Conservation (phyloP, 805 yeast genomes). For the Lipomyces spencermartinsiae region DNA sequence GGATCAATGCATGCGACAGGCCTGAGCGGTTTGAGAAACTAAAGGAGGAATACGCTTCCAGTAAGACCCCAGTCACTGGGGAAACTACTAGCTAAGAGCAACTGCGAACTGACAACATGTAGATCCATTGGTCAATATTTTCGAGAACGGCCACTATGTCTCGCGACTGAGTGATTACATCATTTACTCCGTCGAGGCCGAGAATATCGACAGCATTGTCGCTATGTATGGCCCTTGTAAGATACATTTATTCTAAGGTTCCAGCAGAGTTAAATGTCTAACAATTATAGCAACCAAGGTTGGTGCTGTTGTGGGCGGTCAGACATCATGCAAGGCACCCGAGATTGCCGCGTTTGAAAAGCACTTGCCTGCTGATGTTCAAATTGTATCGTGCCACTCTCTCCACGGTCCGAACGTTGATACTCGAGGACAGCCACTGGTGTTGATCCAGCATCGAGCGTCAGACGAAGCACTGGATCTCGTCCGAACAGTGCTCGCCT, state of each 20-base stretch:
- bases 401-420: conserved; percentile 93
- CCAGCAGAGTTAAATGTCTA: neutral
- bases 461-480: conserved; percentile 59
- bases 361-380: conserved; percentile 75
- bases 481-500: conserved; percentile 68
- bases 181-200: conserved; percentile 94
- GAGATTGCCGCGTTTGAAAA: conserved; percentile 86
- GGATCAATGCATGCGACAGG: conserved; percentile 84
- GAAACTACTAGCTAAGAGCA: neutral
- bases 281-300: conserved; percentile 62
- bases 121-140: conserved; percentile 52
- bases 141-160: conserved; percentile 83
- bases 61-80: neutral
- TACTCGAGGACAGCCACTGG: conserved; percentile 91
- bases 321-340: conserved; percentile 91
- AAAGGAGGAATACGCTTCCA: conserved; percentile 50
- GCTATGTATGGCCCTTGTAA: conserved; percentile 73
- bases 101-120: neutral
- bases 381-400: conserved; percentile 87
- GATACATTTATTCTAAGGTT: conserved; percentile 1
- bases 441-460: conserved; percentile 78
- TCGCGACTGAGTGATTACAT: conserved; percentile 81
- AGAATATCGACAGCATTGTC: conserved; percentile 75
- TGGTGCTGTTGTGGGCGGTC: conserved; percentile 96
- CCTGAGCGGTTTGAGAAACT: conserved; percentile 65